phyloP scores from a whole-genome alignment of 2,329 filamentous ascomycete genomes.

The Pseudonectria buxi region DNA sequence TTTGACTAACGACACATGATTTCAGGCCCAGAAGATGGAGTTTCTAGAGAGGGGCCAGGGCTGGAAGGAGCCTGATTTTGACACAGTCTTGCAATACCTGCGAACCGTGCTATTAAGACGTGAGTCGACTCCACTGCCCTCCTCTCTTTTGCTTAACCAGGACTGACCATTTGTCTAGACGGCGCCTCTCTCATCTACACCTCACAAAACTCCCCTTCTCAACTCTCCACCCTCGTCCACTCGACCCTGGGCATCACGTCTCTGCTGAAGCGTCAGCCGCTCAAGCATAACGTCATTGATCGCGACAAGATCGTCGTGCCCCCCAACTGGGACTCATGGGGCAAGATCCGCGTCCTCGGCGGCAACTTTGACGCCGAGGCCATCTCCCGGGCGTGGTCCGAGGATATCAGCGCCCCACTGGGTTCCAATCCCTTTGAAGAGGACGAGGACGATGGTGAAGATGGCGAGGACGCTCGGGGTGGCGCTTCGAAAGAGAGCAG shows the following conservation, averaged over 20 bases:
- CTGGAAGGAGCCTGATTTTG: conserved; percentile 96
- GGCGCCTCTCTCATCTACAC: conserved; percentile 83
- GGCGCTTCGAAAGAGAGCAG: conserved; percentile 36
- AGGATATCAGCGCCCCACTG: conserved; percentile 62
- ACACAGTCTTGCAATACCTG: conserved; percentile 89
- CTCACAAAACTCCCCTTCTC: conserved; percentile 67
- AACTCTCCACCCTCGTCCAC: conserved; percentile 73
- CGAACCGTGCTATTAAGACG: conserved; percentile 83
- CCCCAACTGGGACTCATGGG: conserved; percentile 97
- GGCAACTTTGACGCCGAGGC: conserved; percentile 90
- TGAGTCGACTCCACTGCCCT: conserved; percentile 35
- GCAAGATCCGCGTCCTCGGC: conserved; percentile 86
- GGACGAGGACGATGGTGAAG: conserved; percentile 18
- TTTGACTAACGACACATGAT: conserved; percentile 14
- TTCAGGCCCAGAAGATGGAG: conserved; percentile 80
- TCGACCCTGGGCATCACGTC: conserved; percentile 82
- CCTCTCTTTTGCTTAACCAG: neutral
- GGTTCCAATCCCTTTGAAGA: conserved; percentile 18
- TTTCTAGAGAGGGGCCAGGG: conserved; percentile 79
- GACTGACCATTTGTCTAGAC: conserved; percentile 42
- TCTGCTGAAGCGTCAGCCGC: conserved; percentile 66
- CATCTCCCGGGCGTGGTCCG: conserved; percentile 76
- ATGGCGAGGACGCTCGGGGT: conserved; percentile 15
- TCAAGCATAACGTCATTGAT: conserved; percentile 89
- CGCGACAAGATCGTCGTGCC: conserved; percentile 91